Percentiles rank a stretch among this genome's conserved stretches.
These are phyloP conservation scores for Mycena belliarum DNA, from an alignment of 768 basidiomycete genomes.

Conservation along the genomic window DNA sequence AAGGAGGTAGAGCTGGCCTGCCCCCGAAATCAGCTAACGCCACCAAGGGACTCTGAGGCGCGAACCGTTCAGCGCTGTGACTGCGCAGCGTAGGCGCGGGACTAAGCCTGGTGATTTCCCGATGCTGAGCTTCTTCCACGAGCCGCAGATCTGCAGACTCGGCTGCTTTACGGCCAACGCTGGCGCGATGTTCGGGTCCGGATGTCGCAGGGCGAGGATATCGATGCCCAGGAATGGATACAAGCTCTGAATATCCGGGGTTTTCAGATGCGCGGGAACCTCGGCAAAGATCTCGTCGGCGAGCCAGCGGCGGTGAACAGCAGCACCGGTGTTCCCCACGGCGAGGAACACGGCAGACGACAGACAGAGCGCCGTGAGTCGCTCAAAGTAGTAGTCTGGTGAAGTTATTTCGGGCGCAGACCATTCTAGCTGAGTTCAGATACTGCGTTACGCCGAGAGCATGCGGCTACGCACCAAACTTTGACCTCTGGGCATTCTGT, in stretches of 20 bases:
- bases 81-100: conserved; percentile 24
- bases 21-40: too few relatives aligned
- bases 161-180: conserved; percentile 20
- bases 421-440: not conserved
- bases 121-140: conserved; percentile 35
- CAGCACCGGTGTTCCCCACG: conserved; percentile 36
- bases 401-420: not conserved
- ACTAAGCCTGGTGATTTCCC: conserved; percentile 8
- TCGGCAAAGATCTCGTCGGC: conserved; percentile 15
- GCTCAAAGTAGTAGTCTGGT: conserved; percentile 25
- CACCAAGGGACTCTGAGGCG: not conserved
- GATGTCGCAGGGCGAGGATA: conserved; percentile 29
- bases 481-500: not conserved
- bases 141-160: conserved; percentile 34
- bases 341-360: conserved; percentile 28
- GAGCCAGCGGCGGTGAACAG: conserved; percentile 29
- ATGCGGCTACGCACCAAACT: not conserved
- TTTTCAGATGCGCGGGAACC: conserved; percentile 19
- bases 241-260: conserved; percentile 4
- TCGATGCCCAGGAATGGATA: conserved; percentile 8
- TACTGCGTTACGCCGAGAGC: not conserved
- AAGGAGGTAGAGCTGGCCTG: conserved; percentile 31
- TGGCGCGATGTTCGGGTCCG: conserved; percentile 25
- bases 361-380: conserved; percentile 23
- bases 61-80: conserved; percentile 31